Evolutionary conservation across 202 grass and related monocot species (phyloP).

Genomic region (Carex arenaria): DNA sequence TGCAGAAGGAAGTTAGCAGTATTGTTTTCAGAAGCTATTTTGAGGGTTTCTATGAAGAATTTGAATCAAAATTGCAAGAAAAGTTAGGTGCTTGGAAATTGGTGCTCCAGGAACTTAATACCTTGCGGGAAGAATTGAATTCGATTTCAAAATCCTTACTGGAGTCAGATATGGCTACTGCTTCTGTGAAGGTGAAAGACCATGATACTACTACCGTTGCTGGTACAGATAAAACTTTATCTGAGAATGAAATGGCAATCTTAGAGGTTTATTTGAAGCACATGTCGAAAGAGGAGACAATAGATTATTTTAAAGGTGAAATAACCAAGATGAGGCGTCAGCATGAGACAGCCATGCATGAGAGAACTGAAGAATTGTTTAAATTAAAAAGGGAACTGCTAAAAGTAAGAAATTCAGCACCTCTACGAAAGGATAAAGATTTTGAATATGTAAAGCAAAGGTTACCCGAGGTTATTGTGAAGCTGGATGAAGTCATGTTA

Average conservation of each 20-base stretch:
- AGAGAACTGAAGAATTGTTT: conserved; percentile 84
- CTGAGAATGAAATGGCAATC: conserved; percentile 40
- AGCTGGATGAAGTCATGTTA: conserved; percentile 44
- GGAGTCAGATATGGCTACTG: conserved; percentile 23
- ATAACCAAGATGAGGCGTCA: conserved; percentile 58
- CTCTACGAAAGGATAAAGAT: conserved; percentile 68
- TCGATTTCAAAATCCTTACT: conserved; percentile 23
- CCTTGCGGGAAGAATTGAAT: conserved; percentile 42
- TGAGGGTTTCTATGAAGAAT: conserved; percentile 27
- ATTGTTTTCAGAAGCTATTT: conserved; percentile 51
- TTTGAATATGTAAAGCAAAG: conserved; percentile 43
- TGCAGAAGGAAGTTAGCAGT: conserved; percentile 44
- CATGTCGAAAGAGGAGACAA: conserved; percentile 46
- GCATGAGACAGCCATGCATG: conserved; percentile 48
- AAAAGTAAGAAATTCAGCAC: conserved; percentile 43
- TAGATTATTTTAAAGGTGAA: conserved; percentile 45
- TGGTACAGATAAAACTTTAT: conserved; percentile 23
- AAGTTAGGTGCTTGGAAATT: conserved; percentile 35
- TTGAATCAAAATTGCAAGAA: conserved; percentile 55
- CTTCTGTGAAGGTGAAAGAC: conserved; percentile 45
- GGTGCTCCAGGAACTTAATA: conserved; percentile 35
- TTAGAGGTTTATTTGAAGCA: conserved; percentile 71
- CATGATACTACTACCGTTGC: conserved; percentile 1
- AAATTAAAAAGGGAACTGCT: conserved; percentile 68
- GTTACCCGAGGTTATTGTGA: conserved; percentile 48